phyloP scores from a whole-genome alignment of 306 rosid genomes.

The Sicyos edulis region DNA sequence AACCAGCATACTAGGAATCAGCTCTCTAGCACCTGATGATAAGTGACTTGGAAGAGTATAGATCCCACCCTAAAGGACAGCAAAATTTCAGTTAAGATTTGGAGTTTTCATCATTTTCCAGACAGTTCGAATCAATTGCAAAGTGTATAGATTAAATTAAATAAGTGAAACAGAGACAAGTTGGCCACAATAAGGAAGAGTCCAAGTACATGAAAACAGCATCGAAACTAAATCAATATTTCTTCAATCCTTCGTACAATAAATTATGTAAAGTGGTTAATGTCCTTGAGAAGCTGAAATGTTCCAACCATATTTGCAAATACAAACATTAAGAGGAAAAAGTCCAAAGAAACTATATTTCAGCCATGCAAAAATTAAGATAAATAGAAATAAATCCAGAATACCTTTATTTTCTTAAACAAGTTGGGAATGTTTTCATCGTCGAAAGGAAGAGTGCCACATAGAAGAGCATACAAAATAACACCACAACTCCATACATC shows the following conservation, averaged over 20 bases:
- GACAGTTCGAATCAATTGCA: neutral
- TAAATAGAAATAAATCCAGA: constrained; percentile 1
- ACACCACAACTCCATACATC: constrained; percentile 83
- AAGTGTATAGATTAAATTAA: neutral
- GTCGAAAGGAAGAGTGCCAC: constrained; percentile 94
- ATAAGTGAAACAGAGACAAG: constrained; percentile 14
- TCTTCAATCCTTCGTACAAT: neutral
- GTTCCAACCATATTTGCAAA: neutral
- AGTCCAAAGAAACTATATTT: neutral
- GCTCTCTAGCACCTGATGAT: constrained; percentile 83
- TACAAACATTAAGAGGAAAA: neutral
- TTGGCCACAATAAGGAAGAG: neutral
- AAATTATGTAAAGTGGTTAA: neutral
- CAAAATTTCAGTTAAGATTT: neutral
- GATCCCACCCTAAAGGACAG: constrained; percentile 68
- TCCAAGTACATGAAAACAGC: neutral
- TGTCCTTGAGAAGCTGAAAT: neutral
- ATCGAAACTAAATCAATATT: constrained; percentile 14
- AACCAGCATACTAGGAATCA: constrained; percentile 90
- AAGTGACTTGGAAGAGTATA: constrained; percentile 96
- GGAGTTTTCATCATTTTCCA: neutral
- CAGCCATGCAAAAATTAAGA: neutral
- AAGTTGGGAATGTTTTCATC: constrained; percentile 91
- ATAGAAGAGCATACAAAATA: constrained; percentile 83
- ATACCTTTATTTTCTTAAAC: constrained; percentile 83